Percentiles rank a stretch among this genome's conserved stretches.
These are phyloP conservation scores for Lichtheimia ornata DNA, from an alignment of 371 early-diverging fungal genomes.

Conservation along the genomic window DNA sequence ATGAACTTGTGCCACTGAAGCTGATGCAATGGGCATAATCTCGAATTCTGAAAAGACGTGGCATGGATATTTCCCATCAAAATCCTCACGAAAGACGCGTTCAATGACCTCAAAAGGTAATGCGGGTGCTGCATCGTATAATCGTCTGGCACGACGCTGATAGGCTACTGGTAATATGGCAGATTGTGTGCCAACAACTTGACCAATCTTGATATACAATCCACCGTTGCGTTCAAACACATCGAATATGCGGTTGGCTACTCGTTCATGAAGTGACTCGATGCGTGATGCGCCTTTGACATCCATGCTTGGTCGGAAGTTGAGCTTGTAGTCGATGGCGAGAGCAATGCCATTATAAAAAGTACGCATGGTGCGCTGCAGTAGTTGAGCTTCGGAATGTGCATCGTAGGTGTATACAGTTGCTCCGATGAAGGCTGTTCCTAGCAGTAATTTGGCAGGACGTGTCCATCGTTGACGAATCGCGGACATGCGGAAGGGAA, in stretches of 20 bases:
- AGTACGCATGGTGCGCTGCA: slow-evolving; percentile 58
- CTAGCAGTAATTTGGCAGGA: slow-evolving; percentile 10
- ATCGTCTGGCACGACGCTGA: slow-evolving; percentile 61
- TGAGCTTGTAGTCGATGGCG: slow-evolving; percentile 76
- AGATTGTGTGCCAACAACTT: slow-evolving; percentile 83
- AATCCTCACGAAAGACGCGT: slow-evolving; percentile 71
- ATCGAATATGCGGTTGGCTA: slow-evolving; percentile 73
- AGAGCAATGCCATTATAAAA: slow-evolving; percentile 62
- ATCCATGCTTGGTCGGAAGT: slow-evolving; percentile 62
- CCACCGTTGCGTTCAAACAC: slow-evolving; percentile 86
- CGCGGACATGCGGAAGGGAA: slow-evolving; percentile 8
- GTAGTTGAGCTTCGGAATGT: slow-evolving; percentile 56
- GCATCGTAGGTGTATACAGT: slow-evolving; percentile 53
- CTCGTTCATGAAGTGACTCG: slow-evolving; percentile 66
- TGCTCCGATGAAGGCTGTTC: slow-evolving; percentile 21
- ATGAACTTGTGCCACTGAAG: slow-evolving; percentile 95
- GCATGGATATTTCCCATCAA: slow-evolving; percentile 54
- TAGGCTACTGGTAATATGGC: slow-evolving; percentile 80
- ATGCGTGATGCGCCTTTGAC: slow-evolving; percentile 34
- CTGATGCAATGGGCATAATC: slow-evolving; percentile 77
- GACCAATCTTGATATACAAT: slow-evolving; percentile 89
- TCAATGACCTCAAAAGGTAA: slow-evolving; percentile 68
- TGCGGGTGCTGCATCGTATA: slow-evolving; percentile 87
- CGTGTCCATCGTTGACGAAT: slow-evolving; percentile 5
- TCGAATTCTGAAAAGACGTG: slow-evolving; percentile 78